Base-by-base conservation (phyloP, 1,284 basidiomycete genomes). In the Microbotryum saponariae region DNA sequence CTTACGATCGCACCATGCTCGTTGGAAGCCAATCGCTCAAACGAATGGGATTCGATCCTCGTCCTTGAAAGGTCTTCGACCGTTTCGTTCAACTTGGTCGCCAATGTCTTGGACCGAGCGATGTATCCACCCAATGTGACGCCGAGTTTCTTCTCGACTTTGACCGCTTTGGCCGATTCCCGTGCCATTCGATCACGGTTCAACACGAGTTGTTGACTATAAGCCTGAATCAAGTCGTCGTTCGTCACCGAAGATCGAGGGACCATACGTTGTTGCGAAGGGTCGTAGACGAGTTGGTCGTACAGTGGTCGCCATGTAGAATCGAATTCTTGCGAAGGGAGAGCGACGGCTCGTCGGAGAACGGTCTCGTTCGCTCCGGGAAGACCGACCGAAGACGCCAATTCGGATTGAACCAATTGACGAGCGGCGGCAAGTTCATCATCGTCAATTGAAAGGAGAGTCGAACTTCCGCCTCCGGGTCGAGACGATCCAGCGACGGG, bases 101-200 rank as follows among this genome's bases (percentile, higher is more conserved):
- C 78, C 8, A 94, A 80, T 50, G 84, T 83, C 69, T 81, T 81
- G 49, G 86, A 85, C 18, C 94, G 83, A 46, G 82, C 82, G 72
- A 89, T 84, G 76, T 98, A 98, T 3, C 96, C 96, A 48, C 92
- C 93, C 8, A 98, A 82, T 25, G 85, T 82, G 67, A 94, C 85
- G 16, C 79, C 82, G 21, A 98, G 83, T 76, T 91, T 93, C 82
- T 94, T 97, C 79, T 98, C 96, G 6, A 82, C 76, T 78, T 97
- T 99, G 48, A 83, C 77, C 0, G 89, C 87, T 72, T 87, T 88
- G 53, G 80, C 82, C 0, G 90, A 89, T 72, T 90, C 87, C 71
- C 83, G 84, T n/a, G 84, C 77, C 85, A 99, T 91, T 51, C 78
- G 76, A n/a, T 85, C 84, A 27, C 86, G 83, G 59, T 81, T 80